Conservation (phyloP, 202 grass and related monocot genomes). For the Tripidium arundinaceum region DNA sequence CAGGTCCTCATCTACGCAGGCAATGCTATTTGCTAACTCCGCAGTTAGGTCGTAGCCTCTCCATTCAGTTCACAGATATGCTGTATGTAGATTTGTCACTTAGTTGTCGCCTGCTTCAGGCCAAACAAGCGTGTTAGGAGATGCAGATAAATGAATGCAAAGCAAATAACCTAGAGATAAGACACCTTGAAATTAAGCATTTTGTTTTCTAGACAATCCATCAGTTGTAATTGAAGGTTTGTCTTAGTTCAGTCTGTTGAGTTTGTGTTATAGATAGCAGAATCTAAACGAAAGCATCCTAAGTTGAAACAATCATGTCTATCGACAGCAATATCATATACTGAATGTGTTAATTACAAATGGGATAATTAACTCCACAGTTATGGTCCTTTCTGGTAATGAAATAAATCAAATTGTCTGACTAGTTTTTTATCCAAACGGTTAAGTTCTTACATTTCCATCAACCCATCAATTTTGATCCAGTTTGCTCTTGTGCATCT, state of each 20-base stretch:
- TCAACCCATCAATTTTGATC: not conserved
- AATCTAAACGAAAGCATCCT: not conserved
- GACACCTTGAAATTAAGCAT: not conserved
- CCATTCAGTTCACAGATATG: conserved; percentile 10
- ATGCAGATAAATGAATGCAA: not conserved
- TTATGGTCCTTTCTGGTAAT: not conserved
- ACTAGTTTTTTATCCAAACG: not conserved
- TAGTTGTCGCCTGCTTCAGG: conserved; percentile 43
- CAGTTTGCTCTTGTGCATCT: conserved; percentile 20
- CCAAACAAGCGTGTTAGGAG: conserved; percentile 6
- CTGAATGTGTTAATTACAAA: not conserved
- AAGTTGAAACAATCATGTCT: not conserved
- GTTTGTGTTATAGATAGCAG: not conserved
- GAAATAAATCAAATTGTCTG: conserved; percentile 1
- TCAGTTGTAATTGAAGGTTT: not conserved
- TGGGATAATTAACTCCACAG: not conserved
- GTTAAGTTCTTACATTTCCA: not conserved
- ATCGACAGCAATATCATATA: not conserved
- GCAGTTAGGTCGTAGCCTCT: conserved; percentile 22
- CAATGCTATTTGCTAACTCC: conserved; percentile 28
- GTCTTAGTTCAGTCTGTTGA: not conserved
- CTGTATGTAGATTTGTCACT: conserved; percentile 15
- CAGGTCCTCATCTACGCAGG: conserved; percentile 24
- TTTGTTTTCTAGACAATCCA: not conserved
- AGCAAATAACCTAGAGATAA: not conserved